Evolutionary conservation across 1,284 basidiomycete species (phyloP), one percentile per base, ranked within the genome.

Genomic region (Cutaneotrichosporon sp.): DNA sequence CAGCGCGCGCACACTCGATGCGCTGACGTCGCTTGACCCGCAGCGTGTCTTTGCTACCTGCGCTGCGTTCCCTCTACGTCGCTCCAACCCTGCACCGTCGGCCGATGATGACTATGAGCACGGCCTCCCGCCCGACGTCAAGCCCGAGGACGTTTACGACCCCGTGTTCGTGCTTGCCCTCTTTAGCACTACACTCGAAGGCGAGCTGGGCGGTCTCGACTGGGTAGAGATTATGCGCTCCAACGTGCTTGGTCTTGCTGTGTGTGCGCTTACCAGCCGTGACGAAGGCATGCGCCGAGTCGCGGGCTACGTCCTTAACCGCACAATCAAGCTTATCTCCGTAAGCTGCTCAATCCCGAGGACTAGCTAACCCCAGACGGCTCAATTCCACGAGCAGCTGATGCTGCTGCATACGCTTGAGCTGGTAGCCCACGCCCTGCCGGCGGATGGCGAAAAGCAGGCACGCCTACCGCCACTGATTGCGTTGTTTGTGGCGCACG

Each of bases 181-280:
- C 12, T 81, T 86, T 37, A 80, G 80, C 1, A 81, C 84, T 49
- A 80, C 83, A 60, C 75, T 91, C 23, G 70, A 76, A 0, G 82
- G 84, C 33, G 78, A 77, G 13, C 82, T 82, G 0, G 82, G 83
- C 0, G 81, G 84, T 0, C 75, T 86, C 54, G 82, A 80, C 30
- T 96, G 90, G 90, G 84, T 96, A 12, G 84, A 89, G 62, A 70
- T 97, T 8, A 84, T 92, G 67, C 77, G 90, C 54, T 88, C 85
- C 17, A 93, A 94, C 62, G 78, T 85, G 4, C 78, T 88, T 12
- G 83, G 88, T 35, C 64, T 97, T 34, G 79, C 87, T 1, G 79
- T 96, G 18, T 83, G 86, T 35, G 80, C 82, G 0, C 70, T 96
- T 46, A 87, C 90, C 0, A 83, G 86, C 1, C 83, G 82, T 52